Percentiles rank a stretch among this genome's conserved stretches.
Conservation (phyloP, 1,284 basidiomycete species). For the Melampsora occidentalis region DNA sequence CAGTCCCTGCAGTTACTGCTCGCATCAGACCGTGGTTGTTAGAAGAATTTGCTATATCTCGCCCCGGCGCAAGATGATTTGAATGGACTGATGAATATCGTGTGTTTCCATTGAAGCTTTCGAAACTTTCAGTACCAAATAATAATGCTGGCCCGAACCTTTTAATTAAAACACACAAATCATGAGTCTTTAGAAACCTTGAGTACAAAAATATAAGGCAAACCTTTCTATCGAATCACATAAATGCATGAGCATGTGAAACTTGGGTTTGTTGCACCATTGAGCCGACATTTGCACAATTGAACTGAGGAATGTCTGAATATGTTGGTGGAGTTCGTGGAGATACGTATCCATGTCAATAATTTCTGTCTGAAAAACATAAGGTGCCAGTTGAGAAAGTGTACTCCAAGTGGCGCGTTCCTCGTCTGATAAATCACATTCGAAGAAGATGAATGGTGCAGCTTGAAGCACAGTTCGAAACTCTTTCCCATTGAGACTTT, state of each 20-base stretch:
- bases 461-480: slow-evolving; percentile 55
- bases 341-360: slow-evolving; percentile 52
- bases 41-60: slow-evolving; percentile 9
- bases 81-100: slow-evolving; percentile 1
- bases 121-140: slow-evolving; percentile 29
- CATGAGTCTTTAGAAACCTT: too few relatives aligned
- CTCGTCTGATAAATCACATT: slow-evolving; percentile 47
- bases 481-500: slow-evolving; percentile 54
- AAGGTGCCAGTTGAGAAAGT: slow-evolving; percentile 52
- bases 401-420: slow-evolving; percentile 51
- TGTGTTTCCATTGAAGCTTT: slow-evolving; percentile 8
- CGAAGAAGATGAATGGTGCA: slow-evolving; percentile 55
- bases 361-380: too few relatives aligned
- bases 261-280: too few relatives aligned
- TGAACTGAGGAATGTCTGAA: not conserved
- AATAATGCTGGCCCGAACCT: slow-evolving; percentile 8
- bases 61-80: not conserved
- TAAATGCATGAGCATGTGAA: slow-evolving; percentile 17
- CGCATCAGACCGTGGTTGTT: not conserved
- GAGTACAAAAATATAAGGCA: too few relatives aligned
- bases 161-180: too few relatives aligned
- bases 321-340: slow-evolving; percentile 47
- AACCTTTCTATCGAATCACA: too few relatives aligned
- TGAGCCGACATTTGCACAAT: not conserved
- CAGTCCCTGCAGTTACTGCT: slow-evolving; percentile 53